Percentiles rank a stretch among this genome's conserved stretches.
Evolutionary conservation across 1,284 basidiomycete species (phyloP).

Genomic region (Malassezia equina): DNA sequence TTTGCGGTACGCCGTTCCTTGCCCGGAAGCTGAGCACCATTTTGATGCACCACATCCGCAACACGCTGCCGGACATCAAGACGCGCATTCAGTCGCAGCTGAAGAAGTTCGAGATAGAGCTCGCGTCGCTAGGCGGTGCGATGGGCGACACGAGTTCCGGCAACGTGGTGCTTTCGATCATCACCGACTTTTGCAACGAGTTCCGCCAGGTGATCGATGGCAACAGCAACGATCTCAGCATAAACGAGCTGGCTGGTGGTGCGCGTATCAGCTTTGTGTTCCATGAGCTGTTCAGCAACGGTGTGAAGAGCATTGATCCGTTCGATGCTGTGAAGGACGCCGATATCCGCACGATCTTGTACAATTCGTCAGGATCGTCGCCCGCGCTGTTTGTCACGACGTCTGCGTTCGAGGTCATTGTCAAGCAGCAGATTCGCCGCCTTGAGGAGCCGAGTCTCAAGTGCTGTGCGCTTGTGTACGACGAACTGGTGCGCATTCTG

Average conservation of each 20-base stretch:
- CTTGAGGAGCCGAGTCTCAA: slow-evolving; percentile 86
- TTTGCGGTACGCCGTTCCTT: slow-evolving; percentile 94
- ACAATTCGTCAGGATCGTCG: slow-evolving; percentile 94
- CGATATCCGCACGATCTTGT: slow-evolving; percentile 86
- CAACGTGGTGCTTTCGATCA: slow-evolving; percentile 82
- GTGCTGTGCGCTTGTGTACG: slow-evolving; percentile 87
- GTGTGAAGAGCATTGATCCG: slow-evolving; percentile 87
- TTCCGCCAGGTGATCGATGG: slow-evolving; percentile 95
- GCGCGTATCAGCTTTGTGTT: slow-evolving; percentile 96
- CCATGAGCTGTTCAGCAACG: slow-evolving; percentile 94
- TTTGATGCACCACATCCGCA: slow-evolving; percentile 93
- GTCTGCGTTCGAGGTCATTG: slow-evolving; percentile 90
- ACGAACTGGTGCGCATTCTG: slow-evolving; percentile 89
- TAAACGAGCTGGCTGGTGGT: slow-evolving; percentile 92
- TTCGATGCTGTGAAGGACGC: slow-evolving; percentile 98
- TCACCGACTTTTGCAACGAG: slow-evolving; percentile 92
- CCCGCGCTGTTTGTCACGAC: slow-evolving; percentile 93
- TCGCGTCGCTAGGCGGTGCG: slow-evolving; percentile 73
- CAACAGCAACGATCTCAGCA: slow-evolving; percentile 82
- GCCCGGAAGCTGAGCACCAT: slow-evolving; percentile 96
- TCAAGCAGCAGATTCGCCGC: slow-evolving; percentile 95
- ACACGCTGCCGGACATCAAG: slow-evolving; percentile 94
- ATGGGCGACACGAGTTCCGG: slow-evolving; percentile 72
- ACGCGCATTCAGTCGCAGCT: slow-evolving; percentile 76
- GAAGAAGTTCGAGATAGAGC: slow-evolving; percentile 73